These are phyloP conservation scores for Hypoxylon lienhwacheense DNA, from an alignment of 495 filamentous ascomycete species.

Conservation along the genomic window DNA sequence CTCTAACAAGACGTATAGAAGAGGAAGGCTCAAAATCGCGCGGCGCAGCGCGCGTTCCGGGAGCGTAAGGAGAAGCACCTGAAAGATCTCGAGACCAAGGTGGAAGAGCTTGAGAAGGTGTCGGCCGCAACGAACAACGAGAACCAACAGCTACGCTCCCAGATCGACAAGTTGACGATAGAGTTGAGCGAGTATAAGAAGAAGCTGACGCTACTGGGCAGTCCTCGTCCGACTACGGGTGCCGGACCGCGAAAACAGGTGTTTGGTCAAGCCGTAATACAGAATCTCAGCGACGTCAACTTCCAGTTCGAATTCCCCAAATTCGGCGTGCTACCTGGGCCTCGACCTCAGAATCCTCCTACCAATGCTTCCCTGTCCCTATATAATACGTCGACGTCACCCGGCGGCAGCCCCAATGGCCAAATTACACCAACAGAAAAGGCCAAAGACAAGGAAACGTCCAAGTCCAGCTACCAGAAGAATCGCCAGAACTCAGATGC, in stretches of 20 bases:
- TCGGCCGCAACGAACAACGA: slow-evolving; percentile 83
- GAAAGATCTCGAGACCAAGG: slow-evolving; percentile 93
- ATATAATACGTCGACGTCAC: slow-evolving; percentile 32
- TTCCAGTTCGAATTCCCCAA: slow-evolving; percentile 96
- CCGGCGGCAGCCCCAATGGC: slow-evolving; percentile 30
- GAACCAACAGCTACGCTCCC: slow-evolving; percentile 78
- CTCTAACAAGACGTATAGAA: slow-evolving; percentile 68
- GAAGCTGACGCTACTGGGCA: slow-evolving; percentile 63
- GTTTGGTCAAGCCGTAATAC: slow-evolving; percentile 54
- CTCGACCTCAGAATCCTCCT: slow-evolving; percentile 61
- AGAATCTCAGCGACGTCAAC: slow-evolving; percentile 68
- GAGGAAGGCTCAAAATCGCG: slow-evolving; percentile 97
- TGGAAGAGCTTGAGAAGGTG: slow-evolving; percentile 84
- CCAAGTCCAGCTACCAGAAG: slow-evolving; percentile 33
- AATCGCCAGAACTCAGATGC: slow-evolving; percentile 34
- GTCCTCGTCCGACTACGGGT: slow-evolving; percentile 22
- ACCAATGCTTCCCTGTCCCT: slow-evolving; percentile 42
- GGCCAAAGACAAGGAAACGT: slow-evolving; percentile 36
- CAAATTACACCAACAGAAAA: slow-evolving; percentile 40
- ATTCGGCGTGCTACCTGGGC: slow-evolving; percentile 74
- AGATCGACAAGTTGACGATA: slow-evolving; percentile 82
- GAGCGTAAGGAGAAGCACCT: slow-evolving; percentile 98
- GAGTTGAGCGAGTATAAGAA: slow-evolving; percentile 91
- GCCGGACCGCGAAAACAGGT: slow-evolving; percentile 22
- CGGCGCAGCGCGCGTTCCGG: slow-evolving; percentile 93